Percentiles rank a stretch among this genome's conserved stretches.
These are phyloP conservation scores for Aspergillus nomiae DNA, from an alignment of 2,329 filamentous ascomycete species.

Conservation along the genomic window DNA sequence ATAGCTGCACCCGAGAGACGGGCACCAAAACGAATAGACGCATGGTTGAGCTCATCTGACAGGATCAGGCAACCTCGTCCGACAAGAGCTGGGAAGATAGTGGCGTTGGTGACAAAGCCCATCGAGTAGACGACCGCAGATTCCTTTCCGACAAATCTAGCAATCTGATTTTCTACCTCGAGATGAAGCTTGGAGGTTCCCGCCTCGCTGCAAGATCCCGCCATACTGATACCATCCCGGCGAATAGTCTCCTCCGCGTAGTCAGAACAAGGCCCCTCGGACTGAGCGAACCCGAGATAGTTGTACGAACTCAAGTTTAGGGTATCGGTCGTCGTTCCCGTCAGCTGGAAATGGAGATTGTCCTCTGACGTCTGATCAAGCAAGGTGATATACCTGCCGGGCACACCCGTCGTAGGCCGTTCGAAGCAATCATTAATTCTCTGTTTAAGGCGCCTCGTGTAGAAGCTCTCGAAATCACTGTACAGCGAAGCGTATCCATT, in stretches of 20 bases:
- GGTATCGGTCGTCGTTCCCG: constrained; percentile 84
- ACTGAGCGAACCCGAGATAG: constrained; percentile 95
- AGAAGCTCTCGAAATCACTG: constrained; percentile 97
- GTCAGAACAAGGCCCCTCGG: constrained; percentile 90
- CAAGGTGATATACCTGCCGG: constrained; percentile 85
- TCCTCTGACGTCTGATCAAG: constrained; percentile 85
- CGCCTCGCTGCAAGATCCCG: constrained; percentile 75
- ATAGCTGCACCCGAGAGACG: constrained; percentile 90
- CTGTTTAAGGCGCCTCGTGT: constrained; percentile 84
- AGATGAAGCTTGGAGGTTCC: constrained; percentile 81
- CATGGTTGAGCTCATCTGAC: constrained; percentile 93
- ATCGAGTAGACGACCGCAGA: constrained; percentile 94
- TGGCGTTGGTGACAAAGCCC: constrained; percentile 96
- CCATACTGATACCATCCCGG: constrained; percentile 77
- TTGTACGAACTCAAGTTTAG: constrained; percentile 99
- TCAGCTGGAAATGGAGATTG: constrained; percentile 82
- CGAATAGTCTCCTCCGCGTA: constrained; percentile 79
- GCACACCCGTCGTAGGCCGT: constrained; percentile 84
- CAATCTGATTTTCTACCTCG: constrained; percentile 85
- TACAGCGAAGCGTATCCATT: constrained; percentile 92
- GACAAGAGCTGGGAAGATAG: constrained; percentile 84
- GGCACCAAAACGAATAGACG: constrained; percentile 89
- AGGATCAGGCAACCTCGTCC: constrained; percentile 89
- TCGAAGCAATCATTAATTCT: constrained; percentile 94
- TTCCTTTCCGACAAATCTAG: constrained; percentile 87